Base-by-base conservation (phyloP, 805 yeast genomes). In the Kodamaea laetipori region DNA sequence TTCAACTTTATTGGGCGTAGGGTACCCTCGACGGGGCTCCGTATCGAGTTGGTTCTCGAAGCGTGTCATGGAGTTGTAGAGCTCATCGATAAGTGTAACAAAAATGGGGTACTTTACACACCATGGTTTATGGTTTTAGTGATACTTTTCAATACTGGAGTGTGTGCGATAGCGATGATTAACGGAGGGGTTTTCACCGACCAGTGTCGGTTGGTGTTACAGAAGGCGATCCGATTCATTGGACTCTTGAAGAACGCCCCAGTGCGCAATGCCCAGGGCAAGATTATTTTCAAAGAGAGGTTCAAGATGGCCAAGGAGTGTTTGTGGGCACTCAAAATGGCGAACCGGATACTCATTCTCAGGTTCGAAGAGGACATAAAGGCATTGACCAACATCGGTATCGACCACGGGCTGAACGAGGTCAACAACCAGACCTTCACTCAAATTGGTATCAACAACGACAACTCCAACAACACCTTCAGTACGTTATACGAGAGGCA, bases 301-400 rank as follows among this genome's bases (percentile, higher is more conserved):
- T 71, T 68, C 51, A 67, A 63, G 41, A 81, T 81, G 86, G 76
- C 74, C 9, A 67, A 71, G 34, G 86, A 81, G 55, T 77, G 83
- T 52, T 52, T 78, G n/a, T 81, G 86, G 86, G 80, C 77, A 1
- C 52, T 81, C 32, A 78, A 78, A 48, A 76, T 74, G 67, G 61
- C 78, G 46, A 79, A 78, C 52, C 77, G 74, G 46, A 69, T 80
- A 52, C 60, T 76, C 36, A 59, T 72, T n/a, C 58, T 76, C 39
- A 61, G 78, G 37, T 60, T 77, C 41, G 57, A 67, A 36, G 72
- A 72, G 41, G 66, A 76, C n/a, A 56, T 67, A 7, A 47, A 57
- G 8, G 55, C 55, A 1, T 57, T 81, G 38, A 54, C 52, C 3
- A 58, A 54, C 3, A 61, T 75, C 15, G 84, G 84, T 0, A 67